phyloP scores from a whole-genome alignment of 1,284 basidiomycete species.

The Rhizopogon hawkerae region DNA sequence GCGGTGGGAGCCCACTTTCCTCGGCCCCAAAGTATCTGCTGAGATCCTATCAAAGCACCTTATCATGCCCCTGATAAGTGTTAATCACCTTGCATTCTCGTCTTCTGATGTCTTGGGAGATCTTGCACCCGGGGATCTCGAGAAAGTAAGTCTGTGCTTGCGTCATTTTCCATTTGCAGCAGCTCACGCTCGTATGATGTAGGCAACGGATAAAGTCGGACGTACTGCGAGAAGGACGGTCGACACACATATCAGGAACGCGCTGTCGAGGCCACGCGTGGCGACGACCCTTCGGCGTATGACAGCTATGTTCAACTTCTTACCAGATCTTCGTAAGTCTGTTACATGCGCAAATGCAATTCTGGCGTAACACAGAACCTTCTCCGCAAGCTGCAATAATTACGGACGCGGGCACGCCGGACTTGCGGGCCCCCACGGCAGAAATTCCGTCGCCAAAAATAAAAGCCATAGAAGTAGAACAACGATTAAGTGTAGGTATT shows the following conservation, averaged over 20 bases:
- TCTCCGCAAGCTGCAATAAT: conserved; percentile 33
- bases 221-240: conserved; percentile 55
- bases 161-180: conserved; percentile 1
- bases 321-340: conserved; percentile 51
- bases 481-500: not conserved
- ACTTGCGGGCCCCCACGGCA: conserved; percentile 15
- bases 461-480: not conserved
- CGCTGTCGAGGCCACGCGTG: conserved; percentile 54
- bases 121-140: conserved; percentile 47
- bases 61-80: conserved; percentile 63
- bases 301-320: conserved; percentile 60
- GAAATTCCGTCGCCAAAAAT: not conserved
- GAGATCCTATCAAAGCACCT: conserved; percentile 68
- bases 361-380: not conserved
- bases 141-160: conserved; percentile 43
- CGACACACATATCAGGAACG: conserved; percentile 65
- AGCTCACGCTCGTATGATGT: not conserved
- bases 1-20: conserved; percentile 64
- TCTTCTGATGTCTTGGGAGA: conserved; percentile 48
- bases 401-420: conserved; percentile 33
- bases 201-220: conserved; percentile 63
- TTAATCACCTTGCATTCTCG: conserved; percentile 56
- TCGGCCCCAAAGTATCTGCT: conserved; percentile 56
- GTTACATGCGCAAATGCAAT: not conserved
- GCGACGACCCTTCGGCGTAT: conserved; percentile 59